A percentile compares a stretch with the other conserved stretches of the same genome.
Conservation (phyloP, 2,329 filamentous ascomycete genomes). For the Uncinocarpus reesii region DNA sequence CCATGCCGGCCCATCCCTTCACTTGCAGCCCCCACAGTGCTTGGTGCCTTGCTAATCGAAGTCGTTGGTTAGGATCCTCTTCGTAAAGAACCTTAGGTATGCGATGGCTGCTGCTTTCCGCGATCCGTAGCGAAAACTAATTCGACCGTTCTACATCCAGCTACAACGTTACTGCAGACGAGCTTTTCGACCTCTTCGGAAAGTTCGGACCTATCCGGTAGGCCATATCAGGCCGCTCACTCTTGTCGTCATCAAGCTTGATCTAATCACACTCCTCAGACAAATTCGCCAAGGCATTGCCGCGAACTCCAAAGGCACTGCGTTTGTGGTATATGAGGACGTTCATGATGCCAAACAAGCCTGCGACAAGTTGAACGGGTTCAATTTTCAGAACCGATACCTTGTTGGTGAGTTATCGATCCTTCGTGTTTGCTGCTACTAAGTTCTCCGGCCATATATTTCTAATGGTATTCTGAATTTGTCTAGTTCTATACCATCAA, state of each 20-base stretch:
- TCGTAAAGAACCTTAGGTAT: slow-evolving; percentile 98
- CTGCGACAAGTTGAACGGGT: slow-evolving; percentile 98
- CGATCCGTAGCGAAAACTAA: background rate
- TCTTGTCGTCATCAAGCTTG: slow-evolving; percentile 19
- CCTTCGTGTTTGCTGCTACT: background rate
- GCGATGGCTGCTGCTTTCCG: slow-evolving; percentile 22
- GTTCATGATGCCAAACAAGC: slow-evolving; percentile 97
- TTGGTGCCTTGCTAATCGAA: slow-evolving; percentile 2
- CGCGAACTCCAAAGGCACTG: slow-evolving; percentile 93
- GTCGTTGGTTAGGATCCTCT: slow-evolving; percentile 66
- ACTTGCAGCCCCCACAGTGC: slow-evolving; percentile 2
- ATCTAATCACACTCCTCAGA: slow-evolving; percentile 40
- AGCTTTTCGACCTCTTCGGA: slow-evolving; percentile 96
- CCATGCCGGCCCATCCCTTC: slow-evolving; percentile 2
- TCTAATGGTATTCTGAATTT: background rate
- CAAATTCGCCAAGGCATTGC: slow-evolving; percentile 98
- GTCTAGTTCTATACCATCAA: slow-evolving; percentile 61
- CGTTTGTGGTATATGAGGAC: slow-evolving; percentile 99
- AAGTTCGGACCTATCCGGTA: slow-evolving; percentile 95
- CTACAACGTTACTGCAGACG: slow-evolving; percentile 97
- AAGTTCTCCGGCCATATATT: background rate
- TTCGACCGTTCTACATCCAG: slow-evolving; percentile 36
- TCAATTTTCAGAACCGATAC: slow-evolving; percentile 99
- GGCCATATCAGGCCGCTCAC: slow-evolving; percentile 25
- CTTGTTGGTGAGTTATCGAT: slow-evolving; percentile 66